Base-by-base conservation (phyloP, 805 yeast genomes). In the Pichia membranifaciens region DNA sequence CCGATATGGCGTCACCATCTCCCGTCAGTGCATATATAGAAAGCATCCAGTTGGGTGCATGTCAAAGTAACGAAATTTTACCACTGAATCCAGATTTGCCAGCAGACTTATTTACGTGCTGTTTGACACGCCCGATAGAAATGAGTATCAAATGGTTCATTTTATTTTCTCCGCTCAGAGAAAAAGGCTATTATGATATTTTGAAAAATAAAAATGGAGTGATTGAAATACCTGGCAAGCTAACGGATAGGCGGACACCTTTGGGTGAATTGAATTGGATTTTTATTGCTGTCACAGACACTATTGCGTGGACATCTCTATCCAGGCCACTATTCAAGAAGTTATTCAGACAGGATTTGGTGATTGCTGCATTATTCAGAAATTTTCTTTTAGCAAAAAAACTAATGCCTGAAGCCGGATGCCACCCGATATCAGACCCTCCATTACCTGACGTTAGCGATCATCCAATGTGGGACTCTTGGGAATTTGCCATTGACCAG, bases 401-500 rank as follows among this genome's bases (percentile, higher is more conserved):
- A 54, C 84, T 93, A 37, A 88, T 93, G 97, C 89, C 96, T 2
- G 82, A 84, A 57, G 82, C 85, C 55, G 89, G 90, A 50, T 90
- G 97, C 62, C 95, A 89, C 60, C 98, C 99, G 1, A 81, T 90
- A 2, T 87, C 96, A 16, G 95, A 88, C 53, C 99, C 99, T 1
- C 88, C 86, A 9, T 69, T 93, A 34, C 98, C 99, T 0, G 93
- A 88, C 46, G 78, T 82, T 5, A 80, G 86, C 41, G 76, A 78
- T 51, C 97, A 93, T 61, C 81, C 95, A 5, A 82, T 93, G 87
- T 93, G 99, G 99, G 93, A 88, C 50, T 83, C 96, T 0, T 93
- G 99, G 98, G 98, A 93, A 60, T 71, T 93, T 52, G 97, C 99
- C 0, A 83, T 93, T 36, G 98, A 93, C 62, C 97, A 93, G 60